Evolutionary conservation across 345 rosid genomes (phyloP).

Genomic region (Populus pruinosa): DNA sequence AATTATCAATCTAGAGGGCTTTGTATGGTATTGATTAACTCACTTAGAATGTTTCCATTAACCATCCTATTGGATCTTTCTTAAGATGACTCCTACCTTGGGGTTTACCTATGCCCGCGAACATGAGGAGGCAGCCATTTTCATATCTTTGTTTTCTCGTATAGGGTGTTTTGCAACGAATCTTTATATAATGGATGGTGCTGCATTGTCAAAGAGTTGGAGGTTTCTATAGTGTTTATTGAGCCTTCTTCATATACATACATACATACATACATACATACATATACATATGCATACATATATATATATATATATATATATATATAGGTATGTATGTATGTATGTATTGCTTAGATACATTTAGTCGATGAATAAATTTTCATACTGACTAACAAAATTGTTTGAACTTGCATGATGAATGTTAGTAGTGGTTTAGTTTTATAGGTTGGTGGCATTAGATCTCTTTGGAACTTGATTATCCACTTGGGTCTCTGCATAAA

Average conservation of each 20-base stretch:
- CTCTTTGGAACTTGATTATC: not conserved
- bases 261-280: too few species aligned
- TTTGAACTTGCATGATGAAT: not conserved
- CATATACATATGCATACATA: too few species aligned
- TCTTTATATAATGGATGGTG: not conserved
- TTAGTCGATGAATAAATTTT: not conserved
- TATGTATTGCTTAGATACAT: not conserved
- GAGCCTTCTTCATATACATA: not conserved
- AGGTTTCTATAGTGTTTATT: not conserved
- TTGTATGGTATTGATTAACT: not conserved
- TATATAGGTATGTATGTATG: too few species aligned
- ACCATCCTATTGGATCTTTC: not conserved
- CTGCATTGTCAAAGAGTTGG: not conserved
- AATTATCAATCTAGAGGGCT: not conserved
- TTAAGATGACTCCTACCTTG: not conserved
- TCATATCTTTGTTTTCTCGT: not conserved
- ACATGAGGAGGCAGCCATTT: not conserved
- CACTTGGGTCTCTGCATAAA: not conserved
- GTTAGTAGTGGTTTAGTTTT: not conserved
- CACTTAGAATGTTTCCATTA: not conserved
- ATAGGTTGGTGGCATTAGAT: not conserved
- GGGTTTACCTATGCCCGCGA: not conserved
- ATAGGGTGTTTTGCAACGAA: not conserved
- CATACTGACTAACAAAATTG: not conserved
- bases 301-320: too few species aligned